Base-by-base conservation (phyloP, 805 yeast genomes). In the Wickerhamomyces canadensis region DNA sequence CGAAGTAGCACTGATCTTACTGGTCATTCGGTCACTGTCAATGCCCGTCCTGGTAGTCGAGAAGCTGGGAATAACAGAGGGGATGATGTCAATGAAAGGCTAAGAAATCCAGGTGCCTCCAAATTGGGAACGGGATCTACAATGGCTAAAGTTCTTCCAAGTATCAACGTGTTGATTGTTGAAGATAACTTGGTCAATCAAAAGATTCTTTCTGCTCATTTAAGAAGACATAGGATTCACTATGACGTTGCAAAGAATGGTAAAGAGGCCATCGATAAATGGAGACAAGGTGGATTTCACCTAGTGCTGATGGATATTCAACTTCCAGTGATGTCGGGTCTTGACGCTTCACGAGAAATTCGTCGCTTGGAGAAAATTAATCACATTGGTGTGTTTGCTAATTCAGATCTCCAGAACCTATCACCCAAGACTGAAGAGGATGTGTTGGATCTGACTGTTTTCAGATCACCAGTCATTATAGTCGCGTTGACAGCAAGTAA, bases 131-230 rank as follows among this genome's bases (percentile, higher is more conserved):
- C 22, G 30, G 55, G 49, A 8, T 47, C 45, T 30, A 60, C 69
- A 14, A 59, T 61, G 53, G 66, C 66, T 14, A 81, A 78, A 37
- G 89, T 93, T 16, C 70, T 91, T 15, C 96, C 97, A 0, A 84
- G 87, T 43, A 81, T 93, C 29, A 86, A 87, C 29, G 96, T 93
- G 1, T 64, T 93, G 36, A 89, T 93, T 28, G 98, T 93, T 9
- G 99, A 93, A 60, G 99, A 93, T 67, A 93, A 93, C 60, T 81
- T 88, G 26, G 89, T 93, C 53, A 93, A 93, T 61, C 94, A 86
- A 62, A 84, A 85, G 34, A 89, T 93, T 69, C 68, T 93, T 57
- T 93, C 89, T 14, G 84, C 94, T 13, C 91, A 88, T 52, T 67
- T 93, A 58, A 74, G 87, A 47, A 83, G 86, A 45, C 91, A 91